Evolutionary conservation across 768 basidiomycete genomes (phyloP), one percentile per base, ranked within the genome.

Genomic region (Pluteus cervinus): DNA sequence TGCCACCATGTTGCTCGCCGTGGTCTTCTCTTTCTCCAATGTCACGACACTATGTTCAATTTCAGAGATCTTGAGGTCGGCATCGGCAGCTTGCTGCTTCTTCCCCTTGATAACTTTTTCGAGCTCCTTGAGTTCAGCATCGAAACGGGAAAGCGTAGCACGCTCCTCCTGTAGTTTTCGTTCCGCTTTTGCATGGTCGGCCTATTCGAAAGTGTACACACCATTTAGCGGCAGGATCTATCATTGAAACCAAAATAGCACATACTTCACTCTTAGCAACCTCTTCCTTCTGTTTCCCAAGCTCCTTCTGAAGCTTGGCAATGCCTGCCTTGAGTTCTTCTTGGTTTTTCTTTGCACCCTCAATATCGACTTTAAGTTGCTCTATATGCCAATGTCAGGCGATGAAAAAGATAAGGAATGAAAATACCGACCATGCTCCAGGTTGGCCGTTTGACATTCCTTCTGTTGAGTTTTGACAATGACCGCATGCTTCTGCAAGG

Each of bases 391-490:
- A 42, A 24, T 28, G 26, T 9, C 14, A 10, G 5, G 28, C 14
- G 14, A 5, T 2, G 8, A 16, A 29, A 17, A 10, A 9, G 16
- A 29, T 2, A 33, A 29, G 18, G 18, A 16, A 14, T 24, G 9
- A 40, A 7, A 16, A 29, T 6, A 14, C 80, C 29, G 46, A 94
- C 93, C 86, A n/a, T 90, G 65, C 53, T 98, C 94, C 6, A 98
- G 73, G 21, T 70, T 70, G 1, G 82, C 84, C 0, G 90, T 89
- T 52, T 97, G 92, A 16, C 86, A 68, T 41, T 93, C 91, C 63
- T 87, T 91, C 53, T 96, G 91, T 46, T 82, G 75, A 7, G 77
- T 76, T 65, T 97, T 98, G 43, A 97, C 76, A 5, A 69, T 63
- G 3, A 84, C 80, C 2, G 82, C 70, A 55, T 92, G 81, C 60